phyloP scores from a whole-genome alignment of 179 eudicot genomes.

The Camellia oleifera region DNA sequence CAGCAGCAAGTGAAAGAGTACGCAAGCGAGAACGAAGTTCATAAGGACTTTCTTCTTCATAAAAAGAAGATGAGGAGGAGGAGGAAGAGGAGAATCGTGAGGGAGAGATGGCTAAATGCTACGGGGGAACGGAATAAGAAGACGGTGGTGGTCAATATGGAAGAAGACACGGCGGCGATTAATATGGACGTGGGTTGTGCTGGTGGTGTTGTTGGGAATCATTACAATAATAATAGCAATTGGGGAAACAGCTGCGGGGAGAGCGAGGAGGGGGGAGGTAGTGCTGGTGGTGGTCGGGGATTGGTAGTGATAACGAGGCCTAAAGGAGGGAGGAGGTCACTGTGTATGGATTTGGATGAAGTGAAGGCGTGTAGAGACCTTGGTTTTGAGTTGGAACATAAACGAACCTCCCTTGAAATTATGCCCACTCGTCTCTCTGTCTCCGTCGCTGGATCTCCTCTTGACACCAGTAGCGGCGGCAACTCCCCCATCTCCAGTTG shows the following conservation, averaged over 20 bases:
- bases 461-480: slow-evolving; percentile 20
- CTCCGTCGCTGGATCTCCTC: background rate
- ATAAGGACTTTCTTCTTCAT: background rate
- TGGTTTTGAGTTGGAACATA: slow-evolving; percentile 27
- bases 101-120: background rate
- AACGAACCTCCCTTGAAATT: background rate
- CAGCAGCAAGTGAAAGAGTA: background rate
- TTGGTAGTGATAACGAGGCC: slow-evolving; percentile 16
- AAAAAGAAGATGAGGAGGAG: background rate
- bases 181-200: background rate
- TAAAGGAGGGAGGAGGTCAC: slow-evolving; percentile 20
- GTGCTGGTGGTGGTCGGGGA: background rate
- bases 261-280: background rate
- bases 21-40: slow-evolving; percentile 12
- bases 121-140: background rate
- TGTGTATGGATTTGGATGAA: slow-evolving; percentile 30
- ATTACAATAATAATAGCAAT: background rate
- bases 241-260: background rate
- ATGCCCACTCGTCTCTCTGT: slow-evolving; percentile 5
- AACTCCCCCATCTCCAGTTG: slow-evolving; percentile 23
- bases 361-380: slow-evolving; percentile 32
- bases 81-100: too few species aligned
- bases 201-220: background rate
- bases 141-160: background rate
- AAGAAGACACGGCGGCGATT: too few species aligned